Evolutionary conservation across 768 basidiomycete species (phyloP), one percentile per base, ranked within the genome.

Genomic region (Cystofilobasidium capitatum): DNA sequence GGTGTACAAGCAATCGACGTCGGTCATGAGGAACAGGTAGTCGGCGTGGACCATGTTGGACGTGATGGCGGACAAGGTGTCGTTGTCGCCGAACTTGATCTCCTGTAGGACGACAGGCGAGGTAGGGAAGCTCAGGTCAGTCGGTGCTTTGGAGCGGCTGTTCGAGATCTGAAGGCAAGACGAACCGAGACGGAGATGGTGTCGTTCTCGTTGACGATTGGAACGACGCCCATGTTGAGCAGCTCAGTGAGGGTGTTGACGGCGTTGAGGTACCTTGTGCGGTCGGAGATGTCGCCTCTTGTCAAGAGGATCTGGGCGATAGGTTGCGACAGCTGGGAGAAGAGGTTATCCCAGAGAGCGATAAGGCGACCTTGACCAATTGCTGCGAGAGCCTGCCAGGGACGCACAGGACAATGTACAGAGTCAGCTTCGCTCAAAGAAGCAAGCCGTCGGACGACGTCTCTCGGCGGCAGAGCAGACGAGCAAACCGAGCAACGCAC

Each of bases 1-100:
- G 0, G 91, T 94, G 76, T 97, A 99, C 69, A 99, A 77, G 5
- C 91, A 90, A 69, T 97, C 92, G 6, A 99, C 96, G 72, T 99
- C 96, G 2, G 96, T 99, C 42, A 98, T 80, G 3, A 99, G 82
- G 77, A 98, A 97, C 14, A 98, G 84, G 76, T 92, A 99, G 77
- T 98, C 94, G 22, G 96, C 96, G 71, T 94, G 90, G 31, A 98
- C 87, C 89, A 99, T 98, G 9, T 90, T 89, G 4, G 92, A 87
- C 0, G 96, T 93, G 69, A 99, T 93, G 24, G 96, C 96, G 45
- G 94, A 97, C 22, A 99, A 80, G 0, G 94, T 97, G 76, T 99
- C 96, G 76, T 98, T 98, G 79, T 98, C 96, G 58, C 96, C 96
- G 72, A 99, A 99, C 88, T 92, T 94, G 70, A 99, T 98, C 87